phyloP scores from a whole-genome alignment of 169 alveolate genomes.

The Eimeria brunetti region DNA sequence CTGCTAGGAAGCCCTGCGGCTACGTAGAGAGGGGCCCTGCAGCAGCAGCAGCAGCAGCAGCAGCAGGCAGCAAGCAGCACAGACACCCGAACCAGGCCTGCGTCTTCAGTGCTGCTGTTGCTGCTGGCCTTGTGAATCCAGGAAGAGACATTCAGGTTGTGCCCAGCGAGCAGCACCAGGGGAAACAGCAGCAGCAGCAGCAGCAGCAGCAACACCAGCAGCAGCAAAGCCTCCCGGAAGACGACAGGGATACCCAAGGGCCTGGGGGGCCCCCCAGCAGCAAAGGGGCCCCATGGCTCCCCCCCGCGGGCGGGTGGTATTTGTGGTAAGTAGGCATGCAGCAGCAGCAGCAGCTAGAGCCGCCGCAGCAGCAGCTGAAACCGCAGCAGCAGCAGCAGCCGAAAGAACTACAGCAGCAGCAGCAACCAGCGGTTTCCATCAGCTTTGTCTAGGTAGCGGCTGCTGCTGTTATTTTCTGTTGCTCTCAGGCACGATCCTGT shows the following conservation, averaged over 20 bases:
- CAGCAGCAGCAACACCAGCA: slow-evolving; percentile 46
- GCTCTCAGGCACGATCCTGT: slow-evolving; percentile 43
- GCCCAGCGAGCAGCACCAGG: slow-evolving; percentile 65
- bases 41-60: slow-evolving; percentile 57
- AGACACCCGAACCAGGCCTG: slow-evolving; percentile 17
- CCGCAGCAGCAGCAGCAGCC: slow-evolving; percentile 4
- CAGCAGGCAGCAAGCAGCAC: slow-evolving; percentile 10
- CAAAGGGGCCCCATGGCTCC: not conserved
- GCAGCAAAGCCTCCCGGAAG: slow-evolving; percentile 6
- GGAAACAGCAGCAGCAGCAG: slow-evolving; percentile 31
- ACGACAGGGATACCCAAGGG: not conserved
- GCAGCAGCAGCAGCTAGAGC: not conserved
- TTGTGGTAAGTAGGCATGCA: slow-evolving; percentile 6
- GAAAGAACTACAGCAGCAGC: no score
- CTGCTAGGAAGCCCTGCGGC: slow-evolving; percentile 58
- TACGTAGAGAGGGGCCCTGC: slow-evolving; percentile 34
- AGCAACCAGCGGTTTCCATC: not conserved
- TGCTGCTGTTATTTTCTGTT: not conserved
- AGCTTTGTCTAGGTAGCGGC: not conserved
- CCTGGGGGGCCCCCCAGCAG: not conserved
- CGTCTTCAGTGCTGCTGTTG: slow-evolving; percentile 59
- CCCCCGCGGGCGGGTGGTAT: slow-evolving; percentile 3
- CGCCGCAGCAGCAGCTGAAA: not conserved
- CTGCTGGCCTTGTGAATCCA: slow-evolving; percentile 51
- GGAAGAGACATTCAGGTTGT: slow-evolving; percentile 2